Evolutionary conservation across 2,329 filamentous ascomycete species (phyloP).

Genomic region (Alternaria viburni): DNA sequence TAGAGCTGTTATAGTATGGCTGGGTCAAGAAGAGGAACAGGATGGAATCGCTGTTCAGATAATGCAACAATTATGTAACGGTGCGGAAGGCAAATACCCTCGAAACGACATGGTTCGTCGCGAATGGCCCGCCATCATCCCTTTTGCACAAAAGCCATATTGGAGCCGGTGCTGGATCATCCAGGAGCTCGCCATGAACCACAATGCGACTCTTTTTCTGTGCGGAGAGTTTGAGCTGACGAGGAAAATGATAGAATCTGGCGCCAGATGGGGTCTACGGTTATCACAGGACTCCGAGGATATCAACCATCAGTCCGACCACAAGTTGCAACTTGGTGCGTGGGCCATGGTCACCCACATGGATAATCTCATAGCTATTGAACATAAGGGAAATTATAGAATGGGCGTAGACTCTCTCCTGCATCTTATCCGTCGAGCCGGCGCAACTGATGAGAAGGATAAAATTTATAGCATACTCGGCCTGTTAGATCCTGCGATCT

Average conservation of each 20-base stretch:
- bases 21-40: neutral
- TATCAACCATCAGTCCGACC: no score
- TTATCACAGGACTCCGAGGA: no score
- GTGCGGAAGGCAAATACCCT: no score
- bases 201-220: neutral
- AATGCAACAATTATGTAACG: no score
- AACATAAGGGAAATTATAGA: no score
- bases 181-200: neutral
- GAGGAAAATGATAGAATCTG: neutral
- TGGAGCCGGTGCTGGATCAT: neutral
- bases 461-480: neutral
- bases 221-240: neutral
- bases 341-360: accelerated
- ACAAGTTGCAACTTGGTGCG: accelerated
- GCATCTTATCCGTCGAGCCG: neutral
- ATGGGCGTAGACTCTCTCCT: no score
- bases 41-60: neutral
- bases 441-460: neutral
- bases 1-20: neutral
- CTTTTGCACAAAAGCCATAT: neutral
- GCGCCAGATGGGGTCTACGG: no score
- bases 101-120: accelerated
- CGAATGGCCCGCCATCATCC: neutral
- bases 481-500: neutral
- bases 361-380: neutral